A percentile compares a stretch with the other conserved stretches of the same genome.
Evolutionary conservation across 2,329 filamentous ascomycete species (phyloP).

Genomic region (Apiospora arundinis): DNA sequence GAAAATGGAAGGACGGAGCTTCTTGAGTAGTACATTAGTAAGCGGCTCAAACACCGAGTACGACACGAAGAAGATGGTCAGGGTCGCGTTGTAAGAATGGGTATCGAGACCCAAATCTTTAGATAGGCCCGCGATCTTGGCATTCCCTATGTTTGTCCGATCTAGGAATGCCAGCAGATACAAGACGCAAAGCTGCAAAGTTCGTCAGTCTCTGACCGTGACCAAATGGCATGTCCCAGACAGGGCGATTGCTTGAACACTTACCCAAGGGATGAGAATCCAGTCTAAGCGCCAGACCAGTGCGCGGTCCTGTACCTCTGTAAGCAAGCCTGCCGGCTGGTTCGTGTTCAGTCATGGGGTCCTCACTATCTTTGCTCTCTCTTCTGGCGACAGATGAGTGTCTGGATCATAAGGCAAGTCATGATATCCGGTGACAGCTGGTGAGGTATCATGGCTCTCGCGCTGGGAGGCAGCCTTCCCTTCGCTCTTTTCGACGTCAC

Average conservation of each 20-base stretch:
- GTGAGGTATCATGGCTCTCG: constrained; percentile 1
- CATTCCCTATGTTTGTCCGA: constrained; percentile 78
- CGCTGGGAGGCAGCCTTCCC: neutral
- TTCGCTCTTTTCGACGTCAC: constrained; percentile 36
- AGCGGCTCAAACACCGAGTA: constrained; percentile 81
- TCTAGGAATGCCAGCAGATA: constrained; percentile 79
- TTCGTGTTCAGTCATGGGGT: neutral
- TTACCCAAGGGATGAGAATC: constrained; percentile 44
- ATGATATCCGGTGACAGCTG: constrained; percentile 22
- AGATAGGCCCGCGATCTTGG: constrained; percentile 61
- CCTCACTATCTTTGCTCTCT: constrained; percentile 60
- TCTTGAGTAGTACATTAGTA: constrained; percentile 83
- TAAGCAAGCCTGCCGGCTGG: constrained; percentile 22
- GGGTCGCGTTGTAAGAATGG: constrained; percentile 72
- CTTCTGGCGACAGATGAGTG: constrained; percentile 60
- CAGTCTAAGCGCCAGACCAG: constrained; percentile 42
- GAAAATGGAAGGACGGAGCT: constrained; percentile 76
- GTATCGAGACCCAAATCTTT: constrained; percentile 66
- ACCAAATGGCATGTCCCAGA: neutral
- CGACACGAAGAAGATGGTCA: constrained; percentile 87
- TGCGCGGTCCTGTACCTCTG: constrained; percentile 37
- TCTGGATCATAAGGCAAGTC: constrained; percentile 57
- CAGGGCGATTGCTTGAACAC: constrained; percentile 20
- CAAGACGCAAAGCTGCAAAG: constrained; percentile 64
- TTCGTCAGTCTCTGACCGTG: constrained; percentile 33